Base-by-base conservation (phyloP, 768 basidiomycete genomes). In the Amanita pseudoporphyria region DNA sequence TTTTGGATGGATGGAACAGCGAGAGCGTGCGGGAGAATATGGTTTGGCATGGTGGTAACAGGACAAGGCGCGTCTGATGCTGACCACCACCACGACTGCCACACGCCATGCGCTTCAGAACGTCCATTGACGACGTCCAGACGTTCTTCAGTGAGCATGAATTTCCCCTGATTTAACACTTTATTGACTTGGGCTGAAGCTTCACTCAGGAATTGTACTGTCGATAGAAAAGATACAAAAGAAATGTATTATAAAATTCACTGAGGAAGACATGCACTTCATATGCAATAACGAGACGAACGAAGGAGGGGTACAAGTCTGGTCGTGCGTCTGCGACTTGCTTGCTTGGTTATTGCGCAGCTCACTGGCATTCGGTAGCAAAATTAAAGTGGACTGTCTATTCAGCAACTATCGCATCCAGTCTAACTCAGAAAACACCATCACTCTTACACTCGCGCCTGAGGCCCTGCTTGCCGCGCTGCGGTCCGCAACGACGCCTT, bases 251-350 rank as follows among this genome's bases (percentile, higher is more conserved):
- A 79, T 93, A 61, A 82, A 82, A 63, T 87, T 91, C 58, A 80
- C 79, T 0, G 81, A 84, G 58, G 71, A 69, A 12, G 78, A 77
- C 32, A 82, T 92, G 71, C 81, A 82, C 53, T 79, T 93, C 52
- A 91, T 94, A 48, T 93, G 91, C 69, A 83, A 84, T 51, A 77
- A 72, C 44, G 86, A 89, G 47, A 76, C 78, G 33, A 84, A 81
- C 56, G 87, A 89, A 57, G 87, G 86, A 0, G 87, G 87, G 3
- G 81, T 90, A 3, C 90, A 93, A 62, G 87, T 93, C 45, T 93
- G 91, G 91, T 71, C 70, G 67, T 71, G 43, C 37, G 64, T 53
- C 18, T 33, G 40, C n/a, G n/a, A n/a, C n/a, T n/a, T n/a, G 32
- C 14, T 9, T 39, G 45, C 49, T 26, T 19, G 9, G 3, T 31